These are phyloP conservation scores for Heliamphora pulchella DNA, from an alignment of 179 eudicot genomes.

Conservation along the genomic window DNA sequence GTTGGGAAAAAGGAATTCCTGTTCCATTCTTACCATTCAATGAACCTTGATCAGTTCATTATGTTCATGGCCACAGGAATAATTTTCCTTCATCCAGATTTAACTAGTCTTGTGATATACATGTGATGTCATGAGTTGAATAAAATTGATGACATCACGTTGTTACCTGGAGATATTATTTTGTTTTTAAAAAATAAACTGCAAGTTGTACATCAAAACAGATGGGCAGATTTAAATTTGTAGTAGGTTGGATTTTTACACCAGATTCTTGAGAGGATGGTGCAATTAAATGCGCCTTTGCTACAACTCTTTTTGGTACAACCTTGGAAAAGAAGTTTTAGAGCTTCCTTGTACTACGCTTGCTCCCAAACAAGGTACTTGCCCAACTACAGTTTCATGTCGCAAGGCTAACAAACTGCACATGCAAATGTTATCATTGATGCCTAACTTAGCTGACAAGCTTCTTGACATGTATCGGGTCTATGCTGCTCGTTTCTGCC, in stretches of 20 bases:
- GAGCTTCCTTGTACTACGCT: not conserved
- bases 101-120: not conserved
- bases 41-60: not conserved
- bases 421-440: too few species aligned
- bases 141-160: not conserved
- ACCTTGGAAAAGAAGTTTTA: not conserved
- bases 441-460: too few species aligned
- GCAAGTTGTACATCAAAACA: not conserved
- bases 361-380: too few species aligned
- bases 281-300: conserved; percentile 4
- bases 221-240: not conserved
- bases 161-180: not conserved
- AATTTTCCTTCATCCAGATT: not conserved
- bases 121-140: not conserved
- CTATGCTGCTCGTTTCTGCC: too few species aligned
- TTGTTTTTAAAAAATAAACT: not conserved
- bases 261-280: not conserved
- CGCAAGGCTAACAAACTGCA: too few species aligned
- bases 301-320: not conserved
- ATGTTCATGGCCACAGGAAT: not conserved
- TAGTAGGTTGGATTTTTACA: not conserved
- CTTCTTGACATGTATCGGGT: too few species aligned
- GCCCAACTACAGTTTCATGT: too few species aligned
- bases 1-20: not conserved
- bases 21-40: not conserved